Conservation (phyloP, 306 rosid genomes). For the Gleditsia sinensis region DNA sequence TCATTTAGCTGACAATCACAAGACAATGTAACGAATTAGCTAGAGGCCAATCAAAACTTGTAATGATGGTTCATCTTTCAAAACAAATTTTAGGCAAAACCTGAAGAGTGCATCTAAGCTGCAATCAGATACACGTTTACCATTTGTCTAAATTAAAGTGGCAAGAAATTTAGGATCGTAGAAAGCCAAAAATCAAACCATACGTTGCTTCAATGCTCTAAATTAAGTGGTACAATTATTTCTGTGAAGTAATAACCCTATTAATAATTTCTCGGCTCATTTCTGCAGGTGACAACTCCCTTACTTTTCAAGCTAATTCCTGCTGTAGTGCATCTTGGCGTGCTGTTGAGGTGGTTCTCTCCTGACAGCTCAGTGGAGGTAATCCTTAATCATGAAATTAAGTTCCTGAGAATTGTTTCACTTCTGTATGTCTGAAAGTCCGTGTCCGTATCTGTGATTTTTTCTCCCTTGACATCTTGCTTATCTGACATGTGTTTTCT, state of each 20-base stretch:
- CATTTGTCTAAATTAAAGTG: not conserved
- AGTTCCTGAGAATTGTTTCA: conserved; percentile 12
- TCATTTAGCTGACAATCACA: conserved; percentile 14
- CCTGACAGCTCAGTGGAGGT: conserved; percentile 85
- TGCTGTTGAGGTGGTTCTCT: conserved; percentile 87
- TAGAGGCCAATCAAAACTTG: not conserved
- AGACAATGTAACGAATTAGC: conserved; percentile 2
- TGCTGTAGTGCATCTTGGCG: conserved; percentile 94
- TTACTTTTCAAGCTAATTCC: conserved; percentile 95
- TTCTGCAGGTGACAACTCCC: conserved; percentile 88
- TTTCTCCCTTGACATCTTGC: no score
- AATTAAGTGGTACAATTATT: not conserved
- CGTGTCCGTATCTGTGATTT: no score
- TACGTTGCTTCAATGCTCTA: conserved; percentile 3
- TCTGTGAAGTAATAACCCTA: conserved; percentile 4
- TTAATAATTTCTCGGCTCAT: conserved; percentile 24
- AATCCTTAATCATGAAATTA: no score
- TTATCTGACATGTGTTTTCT: not conserved
- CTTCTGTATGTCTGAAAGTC: not conserved
- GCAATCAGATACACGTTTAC: not conserved
- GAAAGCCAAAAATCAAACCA: conserved; percentile 4
- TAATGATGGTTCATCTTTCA: not conserved
- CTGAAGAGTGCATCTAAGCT: not conserved
- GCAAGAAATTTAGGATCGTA: not conserved
- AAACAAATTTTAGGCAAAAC: conserved; percentile 10